Evolutionary conservation across 129 eudicot genomes (phyloP).

Genomic region (Solidago caesia): DNA sequence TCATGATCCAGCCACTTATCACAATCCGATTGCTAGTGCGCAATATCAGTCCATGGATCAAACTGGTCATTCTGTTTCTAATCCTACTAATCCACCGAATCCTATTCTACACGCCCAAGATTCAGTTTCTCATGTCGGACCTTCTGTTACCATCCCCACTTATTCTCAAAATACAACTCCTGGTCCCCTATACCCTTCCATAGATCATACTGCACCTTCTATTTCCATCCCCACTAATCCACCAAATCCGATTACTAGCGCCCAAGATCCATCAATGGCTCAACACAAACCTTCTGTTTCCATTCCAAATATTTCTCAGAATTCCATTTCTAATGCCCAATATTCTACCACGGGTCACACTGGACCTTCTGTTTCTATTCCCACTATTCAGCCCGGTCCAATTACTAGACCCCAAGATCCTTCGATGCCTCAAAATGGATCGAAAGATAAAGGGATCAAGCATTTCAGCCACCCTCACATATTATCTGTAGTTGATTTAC

Average conservation of each 20-base stretch:
- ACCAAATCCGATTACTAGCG: neutral
- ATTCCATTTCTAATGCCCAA: neutral
- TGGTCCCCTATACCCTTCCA: constrained; percentile 11
- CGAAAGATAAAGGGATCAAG: constrained; percentile 16
- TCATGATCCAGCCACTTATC: neutral
- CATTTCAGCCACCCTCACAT: constrained; percentile 70
- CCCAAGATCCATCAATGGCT: constrained; percentile 11
- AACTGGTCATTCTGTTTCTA: neutral
- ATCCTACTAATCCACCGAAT: neutral
- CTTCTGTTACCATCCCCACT: constrained; percentile 5
- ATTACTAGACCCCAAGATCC: constrained; percentile 2
- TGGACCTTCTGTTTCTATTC: constrained; percentile 24
- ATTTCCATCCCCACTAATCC: constrained; percentile 12
- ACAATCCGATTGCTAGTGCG: no score
- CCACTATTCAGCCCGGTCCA: neutral
- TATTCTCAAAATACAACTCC: neutral
- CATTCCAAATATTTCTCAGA: constrained; percentile 22
- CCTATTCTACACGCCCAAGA: neutral
- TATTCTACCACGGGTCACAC: constrained; percentile 6
- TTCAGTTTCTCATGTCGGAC: neutral
- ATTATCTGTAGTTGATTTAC: constrained; percentile 8
- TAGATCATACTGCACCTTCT: constrained; percentile 16
- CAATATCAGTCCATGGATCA: constrained; percentile 15
- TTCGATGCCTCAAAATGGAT: constrained; percentile 7
- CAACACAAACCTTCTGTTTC: constrained; percentile 13